Evolutionary conservation across 345 rosid genomes (phyloP).

Genomic region (Odontarrhena argentea): DNA sequence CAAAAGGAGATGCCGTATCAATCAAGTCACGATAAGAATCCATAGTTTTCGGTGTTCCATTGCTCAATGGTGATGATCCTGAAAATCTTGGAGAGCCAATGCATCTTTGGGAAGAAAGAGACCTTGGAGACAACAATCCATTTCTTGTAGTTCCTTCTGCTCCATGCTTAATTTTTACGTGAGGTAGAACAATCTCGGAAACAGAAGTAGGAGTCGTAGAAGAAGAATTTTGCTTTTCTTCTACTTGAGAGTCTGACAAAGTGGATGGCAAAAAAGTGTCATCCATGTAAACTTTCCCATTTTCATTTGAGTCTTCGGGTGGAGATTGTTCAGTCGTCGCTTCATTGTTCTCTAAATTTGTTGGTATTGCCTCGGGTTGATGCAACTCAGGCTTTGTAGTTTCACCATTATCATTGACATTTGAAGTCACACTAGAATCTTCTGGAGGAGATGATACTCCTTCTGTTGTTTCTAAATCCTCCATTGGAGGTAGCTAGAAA

Average conservation of each 20-base stretch:
- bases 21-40: conserved; percentile 59
- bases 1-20: conserved; percentile 86
- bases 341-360: conserved; percentile 16
- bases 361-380: conserved; percentile 29
- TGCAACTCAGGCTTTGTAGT: conserved; percentile 24
- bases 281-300: conserved; percentile 36
- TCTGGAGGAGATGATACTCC: conserved; percentile 39
- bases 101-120: conserved; percentile 32
- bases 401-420: conserved; percentile 25
- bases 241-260: conserved; percentile 30
- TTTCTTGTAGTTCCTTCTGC: conserved; percentile 33
- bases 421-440: conserved; percentile 32
- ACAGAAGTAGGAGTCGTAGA: conserved; percentile 3
- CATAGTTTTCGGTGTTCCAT: conserved; percentile 38
- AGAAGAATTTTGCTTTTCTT: conserved; percentile 25
- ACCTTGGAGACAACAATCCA: conserved; percentile 34
- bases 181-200: conserved; percentile 46
- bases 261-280: conserved; percentile 32
- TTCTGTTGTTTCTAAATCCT: conserved; percentile 45
- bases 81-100: conserved; percentile 43
- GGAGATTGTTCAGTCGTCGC: conserved; percentile 21
- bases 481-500: conserved; percentile 47
- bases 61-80: conserved; percentile 41
- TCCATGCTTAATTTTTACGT: conserved; percentile 39
- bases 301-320: conserved; percentile 20